Conservation (phyloP, 179 eudicot genomes). For the Patellifolia procumbens region DNA sequence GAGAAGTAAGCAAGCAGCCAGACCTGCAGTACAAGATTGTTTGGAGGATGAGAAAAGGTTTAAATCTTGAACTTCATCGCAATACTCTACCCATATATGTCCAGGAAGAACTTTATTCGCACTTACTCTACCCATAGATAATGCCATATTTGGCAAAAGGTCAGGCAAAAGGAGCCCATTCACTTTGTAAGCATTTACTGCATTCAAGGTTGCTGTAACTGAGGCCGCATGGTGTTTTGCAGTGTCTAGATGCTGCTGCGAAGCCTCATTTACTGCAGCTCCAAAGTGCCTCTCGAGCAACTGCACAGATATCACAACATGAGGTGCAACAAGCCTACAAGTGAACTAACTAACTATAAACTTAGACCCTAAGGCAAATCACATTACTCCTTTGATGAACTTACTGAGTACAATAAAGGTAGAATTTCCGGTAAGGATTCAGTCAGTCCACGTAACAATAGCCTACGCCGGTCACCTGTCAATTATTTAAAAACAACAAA, state of each 20-base stretch:
- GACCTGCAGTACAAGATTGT: slow-evolving; percentile 52
- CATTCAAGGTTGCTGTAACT: slow-evolving; percentile 83
- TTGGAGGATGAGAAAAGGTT: slow-evolving; percentile 17
- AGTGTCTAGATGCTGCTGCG: slow-evolving; percentile 65
- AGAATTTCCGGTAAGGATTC: slow-evolving; percentile 87
- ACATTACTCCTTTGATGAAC: slow-evolving; percentile 28
- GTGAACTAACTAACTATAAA: background rate
- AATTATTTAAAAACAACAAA: slow-evolving; percentile 9
- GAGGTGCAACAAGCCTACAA: slow-evolving; percentile 16
- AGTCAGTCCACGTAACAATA: slow-evolving; percentile 81
- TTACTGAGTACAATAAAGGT: slow-evolving; percentile 82
- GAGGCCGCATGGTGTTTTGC: slow-evolving; percentile 96
- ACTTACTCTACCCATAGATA: slow-evolving; percentile 68
- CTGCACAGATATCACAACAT: slow-evolving; percentile 41
- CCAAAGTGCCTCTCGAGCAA: slow-evolving; percentile 95
- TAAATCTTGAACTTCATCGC: too few species aligned
- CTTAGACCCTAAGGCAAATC: background rate
- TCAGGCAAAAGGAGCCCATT: slow-evolving; percentile 98
- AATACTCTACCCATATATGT: too few species aligned
- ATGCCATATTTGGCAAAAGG: slow-evolving; percentile 85
- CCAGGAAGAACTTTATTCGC: background rate
- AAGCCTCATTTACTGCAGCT: slow-evolving; percentile 85
- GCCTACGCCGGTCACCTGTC: slow-evolving; percentile 91
- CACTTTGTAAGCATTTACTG: slow-evolving; percentile 95
- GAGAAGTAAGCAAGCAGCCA: slow-evolving; percentile 87